Percentiles rank a stretch among this genome's conserved stretches.
Evolutionary conservation across 2,329 filamentous ascomycete genomes (phyloP).

Genomic region (Fusarium hostae): DNA sequence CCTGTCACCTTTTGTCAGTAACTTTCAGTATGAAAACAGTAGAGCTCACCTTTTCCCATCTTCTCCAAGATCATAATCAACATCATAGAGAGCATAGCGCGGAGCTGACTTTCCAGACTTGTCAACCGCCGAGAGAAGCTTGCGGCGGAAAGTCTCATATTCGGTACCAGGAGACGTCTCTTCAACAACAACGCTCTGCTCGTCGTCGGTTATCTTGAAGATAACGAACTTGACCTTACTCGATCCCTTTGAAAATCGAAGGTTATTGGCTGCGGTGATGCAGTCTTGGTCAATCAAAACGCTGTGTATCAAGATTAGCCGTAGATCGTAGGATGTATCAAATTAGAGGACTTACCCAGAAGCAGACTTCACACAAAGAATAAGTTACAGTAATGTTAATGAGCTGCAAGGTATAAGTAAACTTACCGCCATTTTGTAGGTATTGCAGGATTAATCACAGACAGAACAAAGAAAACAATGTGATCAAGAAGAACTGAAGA

Average conservation of each 20-base stretch:
- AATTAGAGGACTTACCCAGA: not conserved
- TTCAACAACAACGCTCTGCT: slow-evolving; percentile 26
- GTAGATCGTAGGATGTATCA: not conserved
- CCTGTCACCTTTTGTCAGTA: not conserved
- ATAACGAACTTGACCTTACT: slow-evolving; percentile 27
- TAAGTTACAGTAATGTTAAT: fast-evolving
- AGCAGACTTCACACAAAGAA: not conserved
- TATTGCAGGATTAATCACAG: not conserved
- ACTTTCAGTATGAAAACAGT: fast-evolving
- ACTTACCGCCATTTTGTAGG: slow-evolving; percentile 3
- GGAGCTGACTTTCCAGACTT: slow-evolving; percentile 17
- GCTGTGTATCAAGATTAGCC: not conserved
- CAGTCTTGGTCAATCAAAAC: slow-evolving; percentile 28
- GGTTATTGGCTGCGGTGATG: slow-evolving; percentile 17
- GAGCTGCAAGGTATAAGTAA: fast-evolving
- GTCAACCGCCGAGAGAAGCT: slow-evolving; percentile 15
- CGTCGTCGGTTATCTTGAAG: slow-evolving; percentile 31
- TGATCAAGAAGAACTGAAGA: not conserved
- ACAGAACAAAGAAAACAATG: not conserved
- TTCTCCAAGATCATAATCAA: slow-evolving; percentile 33
- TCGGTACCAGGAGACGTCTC: slow-evolving; percentile 10
- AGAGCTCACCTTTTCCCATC: slow-evolving; percentile 24
- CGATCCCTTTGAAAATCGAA: slow-evolving; percentile 10
- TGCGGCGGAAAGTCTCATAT: slow-evolving; percentile 31
- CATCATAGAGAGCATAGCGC: slow-evolving; percentile 34